Evolutionary conservation across 768 basidiomycete genomes (phyloP), one percentile per base, ranked within the genome.

Genomic region (Ramaria sp.): DNA sequence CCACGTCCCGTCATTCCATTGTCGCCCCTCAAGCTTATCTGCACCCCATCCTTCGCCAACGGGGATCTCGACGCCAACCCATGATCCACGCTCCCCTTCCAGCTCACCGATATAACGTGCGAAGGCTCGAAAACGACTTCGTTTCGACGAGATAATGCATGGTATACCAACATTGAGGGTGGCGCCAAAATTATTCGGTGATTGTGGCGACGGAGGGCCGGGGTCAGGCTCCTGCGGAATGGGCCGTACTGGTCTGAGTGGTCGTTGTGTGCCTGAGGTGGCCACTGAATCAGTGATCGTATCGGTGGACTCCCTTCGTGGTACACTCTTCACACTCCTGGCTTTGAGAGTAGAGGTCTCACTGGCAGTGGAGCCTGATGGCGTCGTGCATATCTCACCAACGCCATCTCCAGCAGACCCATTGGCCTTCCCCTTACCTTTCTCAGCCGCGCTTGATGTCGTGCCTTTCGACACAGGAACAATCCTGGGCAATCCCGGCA

Each of bases 41-140:
- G 71, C 73, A 1, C 72, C 71, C 75, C 79, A 79, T n/a, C 70
- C 70, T 10, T 78, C 80, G 42, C 74, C 76, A 55, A 91, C 72
- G 0, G 90, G 88, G 11, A 92, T 88, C 67, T 94, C 91, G 15
- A 94, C 88, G 13, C 91, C 91, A 7, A 93, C 88, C 91, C 91
- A 94, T 0, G 88, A 82, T 0, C 91, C 91, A 4, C 65, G 62
- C 67, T 91, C 88, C 38, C 91, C 91, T 50, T 80, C 76, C 1
- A 94, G 83, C 65, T 91, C 88, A 6, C 88, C 91, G 52, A 94
- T 91, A 66, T 94, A 93, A 4, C 91, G 74, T 20, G 90, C 91
- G 64, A 82, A 86, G 0, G 91, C 91, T 51, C 86, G 83, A 77
- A 93, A 91, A 9, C 89, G 79, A 60, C 85, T 84, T 38, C 86